These are phyloP conservation scores for Yamadazyma dendronema DNA, from an alignment of 1,139 yeast species.

Conservation along the genomic window DNA sequence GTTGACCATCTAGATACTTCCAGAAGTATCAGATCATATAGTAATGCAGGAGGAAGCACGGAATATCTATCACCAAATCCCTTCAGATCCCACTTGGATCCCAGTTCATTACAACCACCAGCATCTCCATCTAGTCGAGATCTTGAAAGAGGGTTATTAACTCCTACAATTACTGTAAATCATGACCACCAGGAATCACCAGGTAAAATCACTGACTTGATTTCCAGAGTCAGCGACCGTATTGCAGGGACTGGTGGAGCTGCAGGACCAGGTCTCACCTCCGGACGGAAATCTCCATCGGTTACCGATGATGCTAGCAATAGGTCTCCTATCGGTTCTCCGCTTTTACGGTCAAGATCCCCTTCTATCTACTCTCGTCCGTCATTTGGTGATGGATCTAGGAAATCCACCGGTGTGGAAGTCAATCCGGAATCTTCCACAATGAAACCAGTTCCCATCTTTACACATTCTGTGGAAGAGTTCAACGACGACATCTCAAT, in stretches of 20 bases:
- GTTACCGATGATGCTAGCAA: constrained; percentile 3
- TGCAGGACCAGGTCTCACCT: constrained; percentile 7
- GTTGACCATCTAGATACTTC: not conserved
- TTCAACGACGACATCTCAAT: constrained; percentile 1
- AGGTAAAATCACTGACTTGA: constrained; percentile 21
- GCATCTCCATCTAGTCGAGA: constrained; percentile 13
- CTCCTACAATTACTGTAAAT: constrained; percentile 12
- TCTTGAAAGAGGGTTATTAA: constrained; percentile 12
- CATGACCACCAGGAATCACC: constrained; percentile 15
- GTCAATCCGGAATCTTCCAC: not conserved
- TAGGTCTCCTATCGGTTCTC: not conserved
- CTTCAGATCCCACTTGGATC: constrained; percentile 4
- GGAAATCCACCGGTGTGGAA: constrained; percentile 1
- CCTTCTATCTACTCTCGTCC: constrained; percentile 1
- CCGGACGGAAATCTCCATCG: constrained; percentile 6
- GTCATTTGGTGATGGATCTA: not conserved
- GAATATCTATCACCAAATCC: constrained; percentile 4
- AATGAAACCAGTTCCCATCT: not conserved
- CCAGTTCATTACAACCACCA: constrained; percentile 4
- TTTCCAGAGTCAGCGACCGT: constrained; percentile 41
- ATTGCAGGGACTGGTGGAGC: constrained; percentile 37
- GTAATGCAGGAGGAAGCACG: not conserved
- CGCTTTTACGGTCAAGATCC: constrained; percentile 2
- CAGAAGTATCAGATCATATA: not conserved
- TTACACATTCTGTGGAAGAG: constrained; percentile 9